Evolutionary conservation across 345 rosid genomes (phyloP), one percentile per base, ranked within the genome.

Genomic region (Melaleuca quinquenervia): DNA sequence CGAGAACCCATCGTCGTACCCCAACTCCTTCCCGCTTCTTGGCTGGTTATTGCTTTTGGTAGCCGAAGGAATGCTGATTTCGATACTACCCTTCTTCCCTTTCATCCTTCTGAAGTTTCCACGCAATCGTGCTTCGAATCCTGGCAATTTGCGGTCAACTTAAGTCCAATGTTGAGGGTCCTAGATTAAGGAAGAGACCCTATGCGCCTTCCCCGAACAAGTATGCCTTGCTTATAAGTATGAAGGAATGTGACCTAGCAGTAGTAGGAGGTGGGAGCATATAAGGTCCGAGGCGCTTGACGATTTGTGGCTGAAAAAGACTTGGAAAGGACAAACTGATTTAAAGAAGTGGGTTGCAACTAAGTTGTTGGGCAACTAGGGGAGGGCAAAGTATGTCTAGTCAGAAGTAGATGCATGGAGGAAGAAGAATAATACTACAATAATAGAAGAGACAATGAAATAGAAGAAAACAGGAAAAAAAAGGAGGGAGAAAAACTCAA

Each of bases 51-150:
- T 70, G 51, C 60, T 52, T 86, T 90, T 93, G 29, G 88, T 48
- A 52, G 64, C 78, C 15, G 88, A 36, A 58, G 92, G 91, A 86
- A 91, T 90, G 84, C 89, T 83, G 88, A 90, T 93, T 84, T 76
- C 87, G 62, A 90, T 49, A 49, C 91, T 87, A 36, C 92, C 90
- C 89, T 88, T 94, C 78, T 94, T 92, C 2, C 93, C 97, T 86
- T 91, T 92, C 95, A 94, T 94, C 92, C 90, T 91, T 80, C 32
- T 70, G 52, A 49, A 29, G 74, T 29, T 29, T 41, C 82, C 85
- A 83, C n/a, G 8, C 49, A 13, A 44, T 32, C 18, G 55, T 21
- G 44, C 45, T 36, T 85, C 45, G 50, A 74, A 44, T 22, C 60
- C 80, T 18, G 80, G 26, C 48, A 36, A 36, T 70, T 70, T 36